Evolutionary conservation across 108 stramenopile species (phyloP).

Genomic region (Seminavis robusta): DNA sequence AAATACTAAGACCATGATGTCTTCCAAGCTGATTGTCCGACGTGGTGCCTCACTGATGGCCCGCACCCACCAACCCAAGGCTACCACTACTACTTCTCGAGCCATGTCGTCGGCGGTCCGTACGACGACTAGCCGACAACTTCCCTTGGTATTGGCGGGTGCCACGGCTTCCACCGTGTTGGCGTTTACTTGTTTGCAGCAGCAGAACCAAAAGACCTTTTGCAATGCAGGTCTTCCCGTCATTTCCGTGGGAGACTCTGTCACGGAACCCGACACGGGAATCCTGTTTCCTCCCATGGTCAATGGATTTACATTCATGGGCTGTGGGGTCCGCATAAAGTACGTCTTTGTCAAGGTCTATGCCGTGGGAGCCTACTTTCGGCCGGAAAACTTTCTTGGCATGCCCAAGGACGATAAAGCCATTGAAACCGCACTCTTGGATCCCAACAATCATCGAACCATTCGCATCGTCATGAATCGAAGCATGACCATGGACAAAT

Average conservation of each 20-base stretch:
- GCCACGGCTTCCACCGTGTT: too few relatives aligned
- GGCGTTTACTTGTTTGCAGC: too few relatives aligned
- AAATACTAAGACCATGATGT: too few relatives aligned
- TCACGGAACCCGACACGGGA: slow-evolving; percentile 68
- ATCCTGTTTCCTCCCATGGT: slow-evolving; percentile 77
- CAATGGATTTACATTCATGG: slow-evolving; percentile 72
- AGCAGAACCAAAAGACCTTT: too few relatives aligned
- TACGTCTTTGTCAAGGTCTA: slow-evolving; percentile 90
- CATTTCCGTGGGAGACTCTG: slow-evolving; percentile 48
- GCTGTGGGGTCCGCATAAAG: slow-evolving; percentile 83
- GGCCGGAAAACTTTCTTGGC: slow-evolving; percentile 73
- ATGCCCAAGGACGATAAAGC: slow-evolving; percentile 47
- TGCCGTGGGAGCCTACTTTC: slow-evolving; percentile 83
- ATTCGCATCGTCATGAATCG: slow-evolving; percentile 90
- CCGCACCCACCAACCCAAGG: too few relatives aligned
- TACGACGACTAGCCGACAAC: too few relatives aligned
- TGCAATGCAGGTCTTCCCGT: too few relatives aligned
- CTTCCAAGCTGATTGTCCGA: too few relatives aligned
- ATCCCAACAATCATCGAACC: slow-evolving; percentile 78
- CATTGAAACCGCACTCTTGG: slow-evolving; percentile 67
- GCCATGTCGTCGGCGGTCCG: too few relatives aligned
- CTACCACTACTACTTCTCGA: too few relatives aligned
- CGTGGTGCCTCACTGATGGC: too few relatives aligned
- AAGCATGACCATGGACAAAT: slow-evolving; percentile 78
- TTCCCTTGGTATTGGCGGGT: too few relatives aligned